These are phyloP conservation scores for Candida chauliodis DNA, from an alignment of 805 yeast genomes.

Conservation along the genomic window DNA sequence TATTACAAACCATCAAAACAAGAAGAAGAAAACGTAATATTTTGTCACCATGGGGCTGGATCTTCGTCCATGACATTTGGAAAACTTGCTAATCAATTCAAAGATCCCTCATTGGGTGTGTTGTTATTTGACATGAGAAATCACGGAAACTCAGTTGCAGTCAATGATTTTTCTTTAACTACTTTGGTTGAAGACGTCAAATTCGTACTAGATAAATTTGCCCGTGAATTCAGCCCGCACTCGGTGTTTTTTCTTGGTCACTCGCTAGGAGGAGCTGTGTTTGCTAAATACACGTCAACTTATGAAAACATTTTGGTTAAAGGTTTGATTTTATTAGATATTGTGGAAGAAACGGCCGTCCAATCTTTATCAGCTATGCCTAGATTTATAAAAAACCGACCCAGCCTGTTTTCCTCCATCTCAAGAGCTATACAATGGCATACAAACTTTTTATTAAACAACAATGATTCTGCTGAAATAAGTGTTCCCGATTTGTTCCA, in stretches of 20 bases:
- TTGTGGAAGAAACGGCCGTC: slow-evolving; percentile 90
- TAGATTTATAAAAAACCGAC: slow-evolving; percentile 61
- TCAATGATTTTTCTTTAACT: slow-evolving; percentile 40
- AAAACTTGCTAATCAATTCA: slow-evolving; percentile 32
- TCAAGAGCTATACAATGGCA: slow-evolving; percentile 82
- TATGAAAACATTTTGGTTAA: slow-evolving; percentile 36
- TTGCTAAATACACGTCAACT: slow-evolving; percentile 45
- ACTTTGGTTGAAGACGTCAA: slow-evolving; percentile 58
- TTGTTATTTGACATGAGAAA: slow-evolving; percentile 80
- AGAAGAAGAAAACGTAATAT: slow-evolving; percentile 49
- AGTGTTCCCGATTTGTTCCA: slow-evolving; percentile 73
- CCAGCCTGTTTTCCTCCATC: slow-evolving; percentile 50
- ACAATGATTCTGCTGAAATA: slow-evolving; percentile 58
- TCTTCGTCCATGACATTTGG: slow-evolving; percentile 81
- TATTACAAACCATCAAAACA: slow-evolving; percentile 55
- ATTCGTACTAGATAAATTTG: slow-evolving; percentile 42
- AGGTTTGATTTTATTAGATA: slow-evolving; percentile 82
- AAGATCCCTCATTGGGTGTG: slow-evolving; percentile 45
- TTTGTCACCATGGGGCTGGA: slow-evolving; percentile 95
- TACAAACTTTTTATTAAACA: slow-evolving; percentile 49
- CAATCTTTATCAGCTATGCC: slow-evolving; percentile 66
- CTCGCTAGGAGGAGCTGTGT: slow-evolving; percentile 87
- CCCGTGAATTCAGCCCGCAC: slow-evolving; percentile 8
- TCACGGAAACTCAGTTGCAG: slow-evolving; percentile 53
- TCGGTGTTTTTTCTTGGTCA: slow-evolving; percentile 75